Base-by-base conservation (phyloP, 2,329 filamentous ascomycete genomes). In the Hymenoscyphus linearis region DNA sequence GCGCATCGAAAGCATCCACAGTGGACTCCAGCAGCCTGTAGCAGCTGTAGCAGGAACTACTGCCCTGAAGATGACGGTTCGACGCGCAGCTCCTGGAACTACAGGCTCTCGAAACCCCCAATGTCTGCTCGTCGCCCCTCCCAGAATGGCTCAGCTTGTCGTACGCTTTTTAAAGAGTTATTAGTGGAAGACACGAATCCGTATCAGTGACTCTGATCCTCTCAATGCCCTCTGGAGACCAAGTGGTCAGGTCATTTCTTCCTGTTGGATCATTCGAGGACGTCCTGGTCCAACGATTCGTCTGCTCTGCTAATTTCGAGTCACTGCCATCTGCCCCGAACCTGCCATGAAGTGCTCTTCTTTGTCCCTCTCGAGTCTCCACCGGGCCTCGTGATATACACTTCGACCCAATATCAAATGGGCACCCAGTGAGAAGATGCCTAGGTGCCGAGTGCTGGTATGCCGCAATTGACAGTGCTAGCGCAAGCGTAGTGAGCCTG, bases 271-370 rank as follows among this genome's bases (percentile, higher is more conserved):
- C n/a, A 22, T 9, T 52, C 9, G n/a, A 36, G 26, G 47, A 34
- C 52, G 57, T 26, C 26, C 13, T 53, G 57, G 47, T 37, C 35
- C 52, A 60, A 44, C 62, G 50, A 64, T 63, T 63, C 62, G 59
- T 63, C 58, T 61, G 63, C 18, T 55, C 12, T 12, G 40, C 52
- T 50, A 13, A 50, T 35, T 34, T 53, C 52, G 31, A 34, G 22
- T n/a, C 56, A 61, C 55, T 60, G 63, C 59, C 64, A 62, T 60
- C 59, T 61, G 62, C 53, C 47, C 62, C 58, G 56, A 36, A 60
- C 47, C 53, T 59, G 59, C 53, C 52, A 26, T 44, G 31, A 55
- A 34, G 22, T 58, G 58, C 63, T 52, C 59, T 58, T 18, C 22
- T 22, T 25, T 22, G 44, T 50, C 18, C 31, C 44, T 50, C 44